Evolutionary conservation across 169 alveolate species (phyloP).

Genomic region (Theileria sp.): DNA sequence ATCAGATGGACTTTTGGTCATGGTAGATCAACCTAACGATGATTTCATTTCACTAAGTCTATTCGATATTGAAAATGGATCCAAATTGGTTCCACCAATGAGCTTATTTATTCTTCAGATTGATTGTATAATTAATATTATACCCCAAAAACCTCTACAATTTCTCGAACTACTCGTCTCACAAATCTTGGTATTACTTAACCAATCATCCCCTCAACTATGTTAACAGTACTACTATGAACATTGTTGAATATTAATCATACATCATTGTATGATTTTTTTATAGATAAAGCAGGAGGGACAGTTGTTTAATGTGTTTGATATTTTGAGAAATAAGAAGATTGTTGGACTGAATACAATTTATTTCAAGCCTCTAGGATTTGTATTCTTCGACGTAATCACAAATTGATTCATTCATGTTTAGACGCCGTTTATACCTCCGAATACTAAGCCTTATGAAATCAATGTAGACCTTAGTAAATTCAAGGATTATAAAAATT

Average conservation of each 20-base stretch:
- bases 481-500: neutral
- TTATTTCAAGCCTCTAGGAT: constrained; percentile 71
- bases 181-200: constrained; percentile 62
- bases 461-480: constrained; percentile 1
- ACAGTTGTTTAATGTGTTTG: constrained; percentile 65
- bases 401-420: neutral
- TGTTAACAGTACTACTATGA: no score
- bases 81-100: constrained; percentile 51
- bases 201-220: no score
- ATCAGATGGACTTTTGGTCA: constrained; percentile 75
- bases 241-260: neutral
- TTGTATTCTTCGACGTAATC: constrained; percentile 71
- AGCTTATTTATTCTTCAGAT: constrained; percentile 16
- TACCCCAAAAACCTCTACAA: constrained; percentile 69
- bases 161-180: constrained; percentile 73
- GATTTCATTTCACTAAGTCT: constrained; percentile 67
- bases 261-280: neutral
- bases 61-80: constrained; percentile 74
- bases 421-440: constrained; percentile 17
- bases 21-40: constrained; percentile 72
- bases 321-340: constrained; percentile 63
- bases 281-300: constrained; percentile 76
- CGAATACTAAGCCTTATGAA: constrained; percentile 6
- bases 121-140: constrained; percentile 59
- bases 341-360: constrained; percentile 63